Conservation (phyloP, 2,329 filamentous ascomycete genomes). For the Aspergillus quadricinctus region DNA sequence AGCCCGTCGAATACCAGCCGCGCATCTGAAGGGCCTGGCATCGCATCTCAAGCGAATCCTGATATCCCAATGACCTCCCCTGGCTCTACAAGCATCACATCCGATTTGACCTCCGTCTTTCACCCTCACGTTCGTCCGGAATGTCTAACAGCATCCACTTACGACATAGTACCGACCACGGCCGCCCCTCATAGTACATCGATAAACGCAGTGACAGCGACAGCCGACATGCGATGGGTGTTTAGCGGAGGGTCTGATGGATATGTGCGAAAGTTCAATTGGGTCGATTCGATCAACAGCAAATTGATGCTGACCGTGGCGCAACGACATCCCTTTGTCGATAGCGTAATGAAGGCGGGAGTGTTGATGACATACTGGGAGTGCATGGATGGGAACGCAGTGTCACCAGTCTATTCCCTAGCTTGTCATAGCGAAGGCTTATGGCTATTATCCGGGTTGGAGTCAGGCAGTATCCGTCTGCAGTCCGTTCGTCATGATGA, state of each 20-base stretch:
- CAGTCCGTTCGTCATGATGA: conserved; percentile 93
- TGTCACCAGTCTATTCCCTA: conserved; percentile 92
- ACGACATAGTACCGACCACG: conserved; percentile 96
- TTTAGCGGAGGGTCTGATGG: conserved; percentile 92
- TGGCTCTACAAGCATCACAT: conserved; percentile 30
- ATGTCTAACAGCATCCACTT: conserved; percentile 71
- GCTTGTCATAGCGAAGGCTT: conserved; percentile 85
- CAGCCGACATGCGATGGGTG: conserved; percentile 90
- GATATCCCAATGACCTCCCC: conserved; percentile 47
- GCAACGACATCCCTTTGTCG: conserved; percentile 93
- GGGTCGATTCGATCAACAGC: conserved; percentile 88
- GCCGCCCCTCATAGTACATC: conserved; percentile 93
- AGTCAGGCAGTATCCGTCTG: conserved; percentile 87
- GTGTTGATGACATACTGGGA: conserved; percentile 97
- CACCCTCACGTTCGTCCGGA: conserved; percentile 69
- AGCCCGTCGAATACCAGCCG: conserved; percentile 39
- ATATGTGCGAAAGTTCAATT: conserved; percentile 96
- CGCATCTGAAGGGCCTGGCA: conserved; percentile 33
- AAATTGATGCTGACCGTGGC: conserved; percentile 91
- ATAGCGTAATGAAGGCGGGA: conserved; percentile 92
- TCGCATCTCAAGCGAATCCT: conserved; percentile 42
- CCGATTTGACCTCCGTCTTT: conserved; percentile 39
- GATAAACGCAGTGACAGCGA: conserved; percentile 87
- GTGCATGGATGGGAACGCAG: conserved; percentile 71
- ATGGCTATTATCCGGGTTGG: conserved; percentile 86